phyloP scores from a whole-genome alignment of 116 monocot species.

The Trichopus zeylanicus region DNA sequence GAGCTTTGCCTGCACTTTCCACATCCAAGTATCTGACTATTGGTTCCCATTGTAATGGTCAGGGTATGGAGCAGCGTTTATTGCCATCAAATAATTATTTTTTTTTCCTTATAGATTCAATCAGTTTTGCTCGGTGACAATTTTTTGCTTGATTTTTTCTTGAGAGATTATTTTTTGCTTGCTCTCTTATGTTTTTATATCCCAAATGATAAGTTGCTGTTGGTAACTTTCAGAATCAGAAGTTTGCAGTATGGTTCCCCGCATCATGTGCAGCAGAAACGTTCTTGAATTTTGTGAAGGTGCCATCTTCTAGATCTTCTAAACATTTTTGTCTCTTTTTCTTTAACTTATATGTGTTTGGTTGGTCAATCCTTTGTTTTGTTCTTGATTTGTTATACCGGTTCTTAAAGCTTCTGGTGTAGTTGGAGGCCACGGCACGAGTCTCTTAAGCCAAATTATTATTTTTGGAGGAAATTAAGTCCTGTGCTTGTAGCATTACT shows the following conservation, averaged over 20 bases:
- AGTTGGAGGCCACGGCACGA: no score
- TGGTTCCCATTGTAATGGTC: no score
- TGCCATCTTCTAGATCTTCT: neutral
- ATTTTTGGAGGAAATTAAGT: no score
- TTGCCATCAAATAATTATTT: no score
- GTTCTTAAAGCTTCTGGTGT: neutral
- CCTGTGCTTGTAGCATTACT: no score
- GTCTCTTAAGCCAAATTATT: no score
- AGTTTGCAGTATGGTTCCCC: conserved; percentile 63
- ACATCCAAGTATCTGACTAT: no score
- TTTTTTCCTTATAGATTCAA: no score
- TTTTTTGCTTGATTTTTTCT: neutral
- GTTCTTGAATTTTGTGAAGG: conserved; percentile 56
- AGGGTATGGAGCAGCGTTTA: no score
- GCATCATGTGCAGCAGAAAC: conserved; percentile 20
- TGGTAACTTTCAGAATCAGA: conserved; percentile 48
- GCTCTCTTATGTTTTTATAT: neutral
- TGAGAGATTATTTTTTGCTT: neutral
- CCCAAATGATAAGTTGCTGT: neutral
- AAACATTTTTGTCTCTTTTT: neutral
- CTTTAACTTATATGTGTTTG: neutral
- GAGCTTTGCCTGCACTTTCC: no score
- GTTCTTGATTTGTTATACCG: no score
- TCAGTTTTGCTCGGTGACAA: no score
- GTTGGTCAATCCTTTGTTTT: neutral